Evolutionary conservation across 2,329 filamentous ascomycete species (phyloP), one percentile per base, ranked within the genome.

Genomic region (Fusarium kyushuense): DNA sequence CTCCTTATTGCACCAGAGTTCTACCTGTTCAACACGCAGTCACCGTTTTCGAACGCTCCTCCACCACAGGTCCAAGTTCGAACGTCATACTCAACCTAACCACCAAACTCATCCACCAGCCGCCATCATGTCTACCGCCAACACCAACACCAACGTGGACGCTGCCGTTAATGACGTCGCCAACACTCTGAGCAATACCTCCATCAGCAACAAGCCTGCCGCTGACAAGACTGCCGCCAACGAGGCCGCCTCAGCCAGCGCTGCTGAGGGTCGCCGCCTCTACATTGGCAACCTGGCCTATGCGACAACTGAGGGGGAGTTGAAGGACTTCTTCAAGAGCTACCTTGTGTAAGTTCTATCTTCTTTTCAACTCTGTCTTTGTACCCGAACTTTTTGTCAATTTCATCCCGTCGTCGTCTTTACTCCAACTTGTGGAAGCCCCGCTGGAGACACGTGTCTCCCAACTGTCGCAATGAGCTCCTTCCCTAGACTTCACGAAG

Each of bases 261-360:
- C 96, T 83, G 94, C 95, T 84, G 96, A 99, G 88, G 95, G 96
- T 83, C 93, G 96, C 87, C 93, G 96, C 86, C 92, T 99, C 79
- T 99, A 99, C 87, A 98, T 99, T 87, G 96, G 96, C 88, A 99
- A 99, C 89, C 92, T 99, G 90, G 96, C 96, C 79, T 99, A 99
- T 84, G 94, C 95, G 91, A 98, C 96, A 90, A 97, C 94, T 83
- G 96, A 98, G 92, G 96, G 92, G 91, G 94, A 97, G 91, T 93
- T 99, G 89, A 97, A 96, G 89, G 92, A 96, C 78, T 99, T 99
- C 89, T 99, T 99, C 92, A 95, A 96, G 89, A 92, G 91, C 84
- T 98, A 97, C 89, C 92, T 96, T 87, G 93, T 99, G 96, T 99
- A 89, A 89, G 95, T 92, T 48, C 46, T 42, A 48, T 60, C 48